Conservation (phyloP, 73 alveolate species). For the Tetrahymena thermophila region DNA sequence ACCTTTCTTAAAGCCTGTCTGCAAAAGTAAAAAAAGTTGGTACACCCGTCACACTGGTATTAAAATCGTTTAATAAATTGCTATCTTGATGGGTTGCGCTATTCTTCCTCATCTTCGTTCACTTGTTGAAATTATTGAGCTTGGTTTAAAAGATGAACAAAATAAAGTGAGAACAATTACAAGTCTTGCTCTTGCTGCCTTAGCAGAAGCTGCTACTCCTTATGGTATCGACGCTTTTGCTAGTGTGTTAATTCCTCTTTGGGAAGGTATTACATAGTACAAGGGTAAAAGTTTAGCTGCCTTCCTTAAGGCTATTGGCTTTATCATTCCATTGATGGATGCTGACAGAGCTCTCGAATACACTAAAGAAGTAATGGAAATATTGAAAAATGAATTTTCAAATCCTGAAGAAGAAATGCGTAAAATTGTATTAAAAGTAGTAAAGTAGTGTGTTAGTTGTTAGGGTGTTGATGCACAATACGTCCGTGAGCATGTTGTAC, state of each 20-base stretch:
- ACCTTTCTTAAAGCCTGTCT: conserved; percentile 98
- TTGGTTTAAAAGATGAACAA: conserved; percentile 94
- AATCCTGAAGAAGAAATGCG: conserved; percentile 97
- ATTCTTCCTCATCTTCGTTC: conserved; percentile 97
- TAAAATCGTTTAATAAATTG: conserved; percentile 90
- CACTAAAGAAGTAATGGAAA: conserved; percentile 88
- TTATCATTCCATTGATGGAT: conserved; percentile 99
- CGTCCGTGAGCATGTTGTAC: conserved; percentile 86
- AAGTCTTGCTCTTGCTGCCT: conserved; percentile 97
- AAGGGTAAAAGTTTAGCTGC: conserved; percentile 98
- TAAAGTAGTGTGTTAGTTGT: conserved; percentile 96
- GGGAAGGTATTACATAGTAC: conserved; percentile 97
- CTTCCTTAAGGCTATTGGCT: conserved; percentile 98
- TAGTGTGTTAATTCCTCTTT: conserved; percentile 89
- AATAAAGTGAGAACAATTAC: conserved; percentile 95
- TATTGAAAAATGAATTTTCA: conserved; percentile 73
- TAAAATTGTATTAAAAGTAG: conserved; percentile 94
- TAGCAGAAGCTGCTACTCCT: conserved; percentile 99
- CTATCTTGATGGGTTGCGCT: conserved; percentile 97
- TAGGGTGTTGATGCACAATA: conserved; percentile 96
- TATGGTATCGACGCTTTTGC: conserved; percentile 99
- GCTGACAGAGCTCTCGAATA: conserved; percentile 97
- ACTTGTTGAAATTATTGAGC: conserved; percentile 96
- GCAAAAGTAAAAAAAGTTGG: conserved; percentile 98
- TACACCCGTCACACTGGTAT: conserved; percentile 99